phyloP scores from a whole-genome alignment of 2,329 filamentous ascomycete species.

The Cladophialophora chaetospira region DNA sequence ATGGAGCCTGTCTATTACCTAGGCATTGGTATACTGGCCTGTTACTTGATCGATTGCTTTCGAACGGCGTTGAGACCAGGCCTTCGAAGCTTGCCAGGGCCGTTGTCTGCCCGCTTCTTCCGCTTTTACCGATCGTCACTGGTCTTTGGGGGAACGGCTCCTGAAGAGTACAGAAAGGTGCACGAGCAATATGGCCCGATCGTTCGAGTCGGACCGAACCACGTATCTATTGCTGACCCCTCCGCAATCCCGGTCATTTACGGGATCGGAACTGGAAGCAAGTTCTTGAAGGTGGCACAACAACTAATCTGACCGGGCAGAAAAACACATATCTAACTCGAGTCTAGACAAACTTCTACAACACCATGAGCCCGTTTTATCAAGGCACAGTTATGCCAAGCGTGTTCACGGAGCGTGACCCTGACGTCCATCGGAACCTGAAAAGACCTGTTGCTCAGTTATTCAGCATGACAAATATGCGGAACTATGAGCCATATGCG shows the following conservation, averaged over 20 bases:
- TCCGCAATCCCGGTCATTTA: conserved; percentile 24
- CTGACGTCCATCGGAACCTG: conserved; percentile 13
- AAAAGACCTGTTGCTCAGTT: conserved; percentile 44
- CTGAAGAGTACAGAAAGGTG: neutral
- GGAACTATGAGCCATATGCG: conserved; percentile 52
- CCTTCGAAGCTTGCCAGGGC: conserved; percentile 57
- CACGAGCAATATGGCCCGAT: conserved; percentile 19
- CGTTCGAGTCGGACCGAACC: conserved; percentile 22
- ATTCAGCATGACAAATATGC: conserved; percentile 52
- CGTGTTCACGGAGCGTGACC: conserved; percentile 20
- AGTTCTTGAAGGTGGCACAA: conserved; percentile 13
- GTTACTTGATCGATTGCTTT: neutral
- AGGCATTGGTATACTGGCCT: neutral
- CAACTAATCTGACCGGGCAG: neutral
- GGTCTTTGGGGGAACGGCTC: neutral
- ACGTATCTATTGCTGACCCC: conserved; percentile 21
- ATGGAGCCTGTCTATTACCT: neutral
- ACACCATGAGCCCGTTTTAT: conserved; percentile 5
- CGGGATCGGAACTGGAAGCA: conserved; percentile 7
- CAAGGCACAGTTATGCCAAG: conserved; percentile 16
- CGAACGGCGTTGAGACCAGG: neutral
- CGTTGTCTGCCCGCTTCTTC: conserved; percentile 65
- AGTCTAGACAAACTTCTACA: conserved; percentile 17
- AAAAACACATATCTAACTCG: neutral
- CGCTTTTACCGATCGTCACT: conserved; percentile 69